Conservation (phyloP, 331 rosid species). For the Malus hybrid region DNA sequence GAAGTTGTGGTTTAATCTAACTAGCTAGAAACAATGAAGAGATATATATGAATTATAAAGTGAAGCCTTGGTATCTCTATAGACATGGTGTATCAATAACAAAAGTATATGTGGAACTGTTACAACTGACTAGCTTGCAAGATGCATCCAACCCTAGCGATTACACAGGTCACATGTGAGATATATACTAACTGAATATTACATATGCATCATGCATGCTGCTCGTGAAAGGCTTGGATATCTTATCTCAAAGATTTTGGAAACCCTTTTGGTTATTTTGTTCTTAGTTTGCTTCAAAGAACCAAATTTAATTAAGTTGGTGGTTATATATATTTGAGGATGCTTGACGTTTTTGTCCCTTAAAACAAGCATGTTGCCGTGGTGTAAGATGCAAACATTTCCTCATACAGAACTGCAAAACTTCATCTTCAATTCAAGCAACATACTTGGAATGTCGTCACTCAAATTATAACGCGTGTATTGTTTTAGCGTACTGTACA, state of each 20-base stretch:
- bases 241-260: background rate
- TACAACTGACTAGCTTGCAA: background rate
- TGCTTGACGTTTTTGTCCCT: conserved; percentile 6
- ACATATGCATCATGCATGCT: background rate
- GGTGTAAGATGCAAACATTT: background rate
- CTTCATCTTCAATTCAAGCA: no score
- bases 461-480: no score
- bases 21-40: no score
- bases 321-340: background rate
- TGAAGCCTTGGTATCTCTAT: background rate
- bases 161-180: background rate
- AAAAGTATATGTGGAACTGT: background rate
- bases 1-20: no score
- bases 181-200: background rate
- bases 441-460: no score
- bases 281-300: background rate
- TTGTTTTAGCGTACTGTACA: no score
- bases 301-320: background rate
- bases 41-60: background rate
- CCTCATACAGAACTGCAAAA: no score
- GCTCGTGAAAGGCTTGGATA: background rate
- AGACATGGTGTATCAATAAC: background rate
- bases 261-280: background rate
- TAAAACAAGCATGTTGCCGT: background rate
- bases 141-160: background rate